Evolutionary conservation across 2,329 filamentous ascomycete species (phyloP).

Genomic region (Lachnellula subtilissima): DNA sequence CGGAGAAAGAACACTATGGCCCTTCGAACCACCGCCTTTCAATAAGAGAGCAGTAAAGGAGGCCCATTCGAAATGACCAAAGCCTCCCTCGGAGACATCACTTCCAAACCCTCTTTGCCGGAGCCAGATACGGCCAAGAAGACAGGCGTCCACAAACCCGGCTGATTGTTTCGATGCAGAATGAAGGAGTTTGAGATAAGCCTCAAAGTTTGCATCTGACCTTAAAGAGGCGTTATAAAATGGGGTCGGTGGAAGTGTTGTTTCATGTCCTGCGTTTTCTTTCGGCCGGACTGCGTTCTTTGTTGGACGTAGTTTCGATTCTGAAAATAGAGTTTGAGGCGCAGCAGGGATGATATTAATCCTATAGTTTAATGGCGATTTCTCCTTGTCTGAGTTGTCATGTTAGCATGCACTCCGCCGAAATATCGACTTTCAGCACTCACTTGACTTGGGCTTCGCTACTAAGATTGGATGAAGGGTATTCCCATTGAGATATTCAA

Average conservation of each 20-base stretch:
- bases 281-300: constrained; percentile 65
- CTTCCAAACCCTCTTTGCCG: constrained; percentile 78
- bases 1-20: constrained; percentile 66
- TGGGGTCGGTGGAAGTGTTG: constrained; percentile 53
- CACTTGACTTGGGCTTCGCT: constrained; percentile 34
- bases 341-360: constrained; percentile 77
- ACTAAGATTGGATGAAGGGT: constrained; percentile 65
- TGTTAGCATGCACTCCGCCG: neutral
- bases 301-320: constrained; percentile 63
- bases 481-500: constrained; percentile 67
- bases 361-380: constrained; percentile 39
- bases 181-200: constrained; percentile 73
- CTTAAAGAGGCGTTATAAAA: constrained; percentile 87
- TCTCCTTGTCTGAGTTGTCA: constrained; percentile 31
- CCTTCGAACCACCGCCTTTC: constrained; percentile 68
- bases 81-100: constrained; percentile 69
- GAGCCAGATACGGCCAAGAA: constrained; percentile 84
- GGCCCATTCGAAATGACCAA: constrained; percentile 90
- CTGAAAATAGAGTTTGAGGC: constrained; percentile 63
- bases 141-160: constrained; percentile 72
- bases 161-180: constrained; percentile 53
- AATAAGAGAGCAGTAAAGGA: constrained; percentile 75
- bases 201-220: constrained; percentile 67
- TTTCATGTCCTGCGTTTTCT: constrained; percentile 40
- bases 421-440: neutral